These are phyloP conservation scores for Pichia sp. DNA, from an alignment of 1,139 yeast genomes.

Conservation along the genomic window DNA sequence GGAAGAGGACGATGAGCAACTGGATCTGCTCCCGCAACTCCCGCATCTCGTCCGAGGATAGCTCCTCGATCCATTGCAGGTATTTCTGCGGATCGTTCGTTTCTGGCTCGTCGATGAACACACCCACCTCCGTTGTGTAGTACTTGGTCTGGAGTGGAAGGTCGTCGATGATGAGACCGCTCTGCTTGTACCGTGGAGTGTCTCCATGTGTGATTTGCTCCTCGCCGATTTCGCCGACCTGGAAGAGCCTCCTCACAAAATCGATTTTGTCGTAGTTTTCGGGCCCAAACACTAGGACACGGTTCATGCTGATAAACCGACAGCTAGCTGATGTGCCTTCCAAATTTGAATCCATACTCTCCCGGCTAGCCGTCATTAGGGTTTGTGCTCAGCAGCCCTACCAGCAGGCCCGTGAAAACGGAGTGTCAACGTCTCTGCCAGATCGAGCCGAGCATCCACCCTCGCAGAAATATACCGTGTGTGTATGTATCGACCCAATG, in stretches of 20 bases:
- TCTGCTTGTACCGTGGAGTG: background rate
- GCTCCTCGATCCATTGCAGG: constrained; percentile 35
- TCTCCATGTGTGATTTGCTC: background rate
- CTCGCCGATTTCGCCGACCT: background rate
- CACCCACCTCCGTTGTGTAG: constrained; percentile 33
- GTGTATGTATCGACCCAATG: background rate
- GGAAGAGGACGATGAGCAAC: constrained; percentile 31
- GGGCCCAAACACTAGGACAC: constrained; percentile 7
- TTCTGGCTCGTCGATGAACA: constrained; percentile 42
- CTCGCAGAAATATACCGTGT: background rate
- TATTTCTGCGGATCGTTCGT: constrained; percentile 10
- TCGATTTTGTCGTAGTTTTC: background rate
- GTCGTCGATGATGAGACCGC: constrained; percentile 21
- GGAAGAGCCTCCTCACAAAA: constrained; percentile 3
- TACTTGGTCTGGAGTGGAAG: constrained; percentile 35
- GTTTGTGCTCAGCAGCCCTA: background rate
- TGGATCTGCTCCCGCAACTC: constrained; percentile 40
- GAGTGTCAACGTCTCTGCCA: background rate
- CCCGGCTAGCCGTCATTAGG: background rate
- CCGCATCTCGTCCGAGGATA: constrained; percentile 33
- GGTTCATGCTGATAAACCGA: background rate
- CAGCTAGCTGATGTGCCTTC: no score
- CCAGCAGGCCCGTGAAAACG: background rate
- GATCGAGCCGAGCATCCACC: background rate
- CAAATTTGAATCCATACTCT: background rate